Conservation (phyloP, 768 basidiomycete genomes). For the Suillus placidus region DNA sequence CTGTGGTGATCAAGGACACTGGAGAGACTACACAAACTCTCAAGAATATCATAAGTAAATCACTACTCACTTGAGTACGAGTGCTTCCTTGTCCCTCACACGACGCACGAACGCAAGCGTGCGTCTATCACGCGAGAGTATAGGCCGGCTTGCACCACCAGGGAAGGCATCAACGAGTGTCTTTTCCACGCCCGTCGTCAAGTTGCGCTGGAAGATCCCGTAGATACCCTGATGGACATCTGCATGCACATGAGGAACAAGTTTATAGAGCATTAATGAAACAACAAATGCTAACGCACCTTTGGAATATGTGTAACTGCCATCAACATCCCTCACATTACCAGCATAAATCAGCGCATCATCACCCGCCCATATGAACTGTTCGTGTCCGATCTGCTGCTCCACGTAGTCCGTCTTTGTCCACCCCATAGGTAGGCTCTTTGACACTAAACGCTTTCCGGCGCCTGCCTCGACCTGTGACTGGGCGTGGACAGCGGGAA, state of each 20-base stretch:
- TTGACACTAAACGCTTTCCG: conserved; percentile 58
- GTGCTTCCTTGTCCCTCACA: conserved; percentile 70
- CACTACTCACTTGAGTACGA: conserved; percentile 64
- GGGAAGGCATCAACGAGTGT: conserved; percentile 58
- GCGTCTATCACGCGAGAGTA: conserved; percentile 65
- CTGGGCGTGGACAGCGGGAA: conserved; percentile 37
- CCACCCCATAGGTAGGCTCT: conserved; percentile 65
- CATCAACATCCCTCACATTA: conserved; percentile 55
- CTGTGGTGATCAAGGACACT: background rate
- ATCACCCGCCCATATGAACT: conserved; percentile 60
- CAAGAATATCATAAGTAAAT: background rate
- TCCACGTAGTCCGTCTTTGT: conserved; percentile 57
- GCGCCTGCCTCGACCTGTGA: conserved; percentile 37
- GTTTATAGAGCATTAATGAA: background rate
- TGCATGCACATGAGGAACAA: conserved; percentile 25
- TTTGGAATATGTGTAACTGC: conserved; percentile 63
- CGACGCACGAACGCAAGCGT: conserved; percentile 77
- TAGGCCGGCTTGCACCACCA: conserved; percentile 75
- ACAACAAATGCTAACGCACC: conserved; percentile 38
- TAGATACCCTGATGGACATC: conserved; percentile 75
- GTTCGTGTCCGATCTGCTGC: conserved; percentile 77
- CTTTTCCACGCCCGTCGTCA: conserved; percentile 56
- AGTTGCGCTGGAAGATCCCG: conserved; percentile 66
- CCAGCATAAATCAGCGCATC: conserved; percentile 67
- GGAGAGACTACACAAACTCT: background rate